Conservation (phyloP, 2,329 filamentous ascomycete species). For the Aspergillus japonicus region DNA sequence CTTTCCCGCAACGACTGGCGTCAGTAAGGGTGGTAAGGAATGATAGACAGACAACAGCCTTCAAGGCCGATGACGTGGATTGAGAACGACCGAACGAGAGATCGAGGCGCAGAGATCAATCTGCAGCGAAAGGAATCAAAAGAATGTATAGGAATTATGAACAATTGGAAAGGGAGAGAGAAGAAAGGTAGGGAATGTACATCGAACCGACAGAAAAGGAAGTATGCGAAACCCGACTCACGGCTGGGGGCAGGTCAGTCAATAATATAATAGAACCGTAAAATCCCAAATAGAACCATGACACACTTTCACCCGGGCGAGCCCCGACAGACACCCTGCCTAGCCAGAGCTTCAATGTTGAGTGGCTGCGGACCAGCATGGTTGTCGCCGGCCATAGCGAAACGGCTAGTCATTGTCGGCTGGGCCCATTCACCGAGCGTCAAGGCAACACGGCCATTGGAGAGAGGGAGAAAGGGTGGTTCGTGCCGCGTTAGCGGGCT, state of each 20-base stretch:
- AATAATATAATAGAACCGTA: constrained; percentile 8
- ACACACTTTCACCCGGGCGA: not conserved
- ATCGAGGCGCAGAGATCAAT: constrained; percentile 5
- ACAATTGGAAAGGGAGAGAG: constrained; percentile 11
- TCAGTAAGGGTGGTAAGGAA: constrained; percentile 2
- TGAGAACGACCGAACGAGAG: not conserved
- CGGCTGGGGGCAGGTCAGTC: not conserved
- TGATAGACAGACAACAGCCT: constrained; percentile 20
- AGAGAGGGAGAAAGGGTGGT: not conserved
- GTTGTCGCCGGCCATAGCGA: constrained; percentile 1
- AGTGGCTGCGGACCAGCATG: constrained; percentile 1
- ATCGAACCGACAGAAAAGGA: constrained; percentile 4
- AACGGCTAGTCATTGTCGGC: constrained; percentile 5
- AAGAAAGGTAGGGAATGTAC: constrained; percentile 20
- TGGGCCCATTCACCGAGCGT: constrained; percentile 9
- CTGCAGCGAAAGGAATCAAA: constrained; percentile 6
- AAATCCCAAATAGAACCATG: not conserved
- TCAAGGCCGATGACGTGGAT: constrained; percentile 18
- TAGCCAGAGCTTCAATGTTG: not conserved
- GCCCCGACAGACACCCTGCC: not conserved
- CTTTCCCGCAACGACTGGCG: constrained; percentile 1
- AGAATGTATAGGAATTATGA: constrained; percentile 13
- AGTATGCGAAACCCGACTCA: constrained; percentile 11
- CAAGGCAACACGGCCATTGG: constrained; percentile 3
- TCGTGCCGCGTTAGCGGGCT: constrained; percentile 1